Percentiles rank a stretch among this genome's conserved stretches.
phyloP scores from a whole-genome alignment of 169 alveolate species.

The Besnoitia besnoiti region DNA sequence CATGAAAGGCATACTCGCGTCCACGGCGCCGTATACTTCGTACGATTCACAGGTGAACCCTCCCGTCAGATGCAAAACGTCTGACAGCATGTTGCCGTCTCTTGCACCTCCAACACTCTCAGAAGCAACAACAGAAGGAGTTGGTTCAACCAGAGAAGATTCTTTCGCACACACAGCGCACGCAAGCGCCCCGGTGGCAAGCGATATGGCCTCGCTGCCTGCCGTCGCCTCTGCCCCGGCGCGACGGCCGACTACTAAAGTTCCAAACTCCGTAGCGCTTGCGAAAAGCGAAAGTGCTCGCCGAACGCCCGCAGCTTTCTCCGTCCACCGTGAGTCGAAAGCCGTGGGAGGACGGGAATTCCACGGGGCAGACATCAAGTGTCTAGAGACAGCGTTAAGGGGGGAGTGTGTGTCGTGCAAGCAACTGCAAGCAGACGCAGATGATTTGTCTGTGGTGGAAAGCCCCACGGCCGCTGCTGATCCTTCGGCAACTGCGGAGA shows the following conservation, averaged over 20 bases:
- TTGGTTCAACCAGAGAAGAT: background rate
- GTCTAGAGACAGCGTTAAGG: conserved; percentile 8
- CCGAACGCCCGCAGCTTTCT: conserved; percentile 31
- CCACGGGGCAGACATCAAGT: background rate
- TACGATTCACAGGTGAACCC: no score
- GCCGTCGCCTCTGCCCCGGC: no score
- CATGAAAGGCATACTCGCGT: no score
- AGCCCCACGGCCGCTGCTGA: background rate
- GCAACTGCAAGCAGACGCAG: background rate
- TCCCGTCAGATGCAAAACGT: no score
- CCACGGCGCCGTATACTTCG: no score
- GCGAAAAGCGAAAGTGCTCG: background rate
- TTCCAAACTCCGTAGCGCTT: background rate
- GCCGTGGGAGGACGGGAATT: background rate
- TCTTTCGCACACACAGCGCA: background rate
- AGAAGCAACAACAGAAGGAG: background rate
- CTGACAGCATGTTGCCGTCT: background rate
- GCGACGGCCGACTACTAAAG: no score
- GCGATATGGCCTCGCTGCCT: background rate
- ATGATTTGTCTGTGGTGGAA: background rate
- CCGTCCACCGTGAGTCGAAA: background rate
- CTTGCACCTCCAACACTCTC: background rate
- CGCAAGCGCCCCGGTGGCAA: no score
- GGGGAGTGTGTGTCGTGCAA: background rate
- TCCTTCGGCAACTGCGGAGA: background rate